phyloP scores from a whole-genome alignment of 2,329 filamentous ascomycete species.

The Neonectria hederae region DNA sequence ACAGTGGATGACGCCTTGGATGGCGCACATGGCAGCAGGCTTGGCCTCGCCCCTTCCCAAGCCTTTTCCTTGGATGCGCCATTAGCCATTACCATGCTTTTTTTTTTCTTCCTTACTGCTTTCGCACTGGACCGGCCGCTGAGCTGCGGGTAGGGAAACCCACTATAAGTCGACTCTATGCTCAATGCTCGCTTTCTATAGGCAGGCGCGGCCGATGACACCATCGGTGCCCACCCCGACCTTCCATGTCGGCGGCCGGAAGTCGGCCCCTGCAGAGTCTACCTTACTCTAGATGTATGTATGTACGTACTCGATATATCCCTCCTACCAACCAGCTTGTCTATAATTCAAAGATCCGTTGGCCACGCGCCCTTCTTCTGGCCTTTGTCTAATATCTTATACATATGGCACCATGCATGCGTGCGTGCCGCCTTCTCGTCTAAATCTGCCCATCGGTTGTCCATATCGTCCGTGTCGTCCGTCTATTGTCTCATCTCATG shows the following conservation, averaged over 20 bases:
- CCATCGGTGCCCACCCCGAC: constrained; percentile 22
- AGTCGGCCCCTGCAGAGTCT: constrained; percentile 32
- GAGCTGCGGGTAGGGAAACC: background rate
- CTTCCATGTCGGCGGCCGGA: constrained; percentile 32
- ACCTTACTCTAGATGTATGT: background rate
- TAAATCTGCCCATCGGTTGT: constrained; percentile 13
- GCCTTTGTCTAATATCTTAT: constrained; percentile 14
- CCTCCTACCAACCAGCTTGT: background rate
- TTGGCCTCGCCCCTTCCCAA: background rate
- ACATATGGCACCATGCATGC: constrained; percentile 18
- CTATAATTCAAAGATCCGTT: background rate
- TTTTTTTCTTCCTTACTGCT: background rate
- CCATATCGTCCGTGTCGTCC: background rate
- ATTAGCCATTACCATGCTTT: background rate
- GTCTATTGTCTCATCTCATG: constrained; percentile 14
- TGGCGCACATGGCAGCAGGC: constrained; percentile 27
- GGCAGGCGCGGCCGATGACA: constrained; percentile 19
- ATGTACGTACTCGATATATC: background rate
- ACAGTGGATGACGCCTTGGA: constrained; percentile 36
- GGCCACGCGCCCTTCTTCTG: background rate
- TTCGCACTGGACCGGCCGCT: background rate
- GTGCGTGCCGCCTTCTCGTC: background rate
- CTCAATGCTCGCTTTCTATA: constrained; percentile 14
- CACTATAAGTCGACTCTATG: background rate
- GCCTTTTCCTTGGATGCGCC: constrained; percentile 18